Evolutionary conservation across 2,329 filamentous ascomycete species (phyloP), one percentile per base, ranked within the genome.

Genomic region (Colletotrichum gigasporum): DNA sequence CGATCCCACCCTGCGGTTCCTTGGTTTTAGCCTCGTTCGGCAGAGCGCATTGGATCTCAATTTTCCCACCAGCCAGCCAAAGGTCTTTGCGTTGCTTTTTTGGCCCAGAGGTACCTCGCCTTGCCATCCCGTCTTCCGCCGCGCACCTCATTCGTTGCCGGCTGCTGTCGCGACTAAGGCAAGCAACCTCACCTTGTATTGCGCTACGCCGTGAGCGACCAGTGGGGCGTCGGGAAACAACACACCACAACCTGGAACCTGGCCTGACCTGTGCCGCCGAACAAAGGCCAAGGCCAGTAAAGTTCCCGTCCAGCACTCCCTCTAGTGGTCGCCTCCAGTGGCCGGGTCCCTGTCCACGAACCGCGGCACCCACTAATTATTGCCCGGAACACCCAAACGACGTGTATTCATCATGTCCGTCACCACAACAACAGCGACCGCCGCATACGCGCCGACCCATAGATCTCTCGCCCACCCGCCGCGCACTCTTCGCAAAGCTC

Each of bases 401-500:
- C 47, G n/a, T n/a, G n/a, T 55, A 47, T 44, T 47, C 62, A 55
- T 62, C 64, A 63, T 52, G 63, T 63, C 63, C 63, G 50, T 66
- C 56, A 53, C 62, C 65, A 63, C 63, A 66, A 66, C 63, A 62
- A 57, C 65, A 66, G 54, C 66, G 41, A 51, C 63, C 54, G 30
- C 66, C 26, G 48, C 62, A 54, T 48, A 65, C 62, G 57, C 57
- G 62, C 62, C 62, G 56, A 65, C 62, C 62, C 62, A 65, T 65
- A 61, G 62, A 42, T 62, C 56, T 55, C 48, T 65, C 35, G 62
- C 56, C 62, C 48, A 65, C 57, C 62, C 57, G 42, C 62, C 56
- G 42, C 76, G 80, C 66, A 78, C 79, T 56, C 75, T 84, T 67
- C 78, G 83, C 72, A 79, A 79, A 71, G 75, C 79, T 63, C 74